Conservation (phyloP, 2,329 filamentous ascomycete species). For the Pestalotiopsis sp. region DNA sequence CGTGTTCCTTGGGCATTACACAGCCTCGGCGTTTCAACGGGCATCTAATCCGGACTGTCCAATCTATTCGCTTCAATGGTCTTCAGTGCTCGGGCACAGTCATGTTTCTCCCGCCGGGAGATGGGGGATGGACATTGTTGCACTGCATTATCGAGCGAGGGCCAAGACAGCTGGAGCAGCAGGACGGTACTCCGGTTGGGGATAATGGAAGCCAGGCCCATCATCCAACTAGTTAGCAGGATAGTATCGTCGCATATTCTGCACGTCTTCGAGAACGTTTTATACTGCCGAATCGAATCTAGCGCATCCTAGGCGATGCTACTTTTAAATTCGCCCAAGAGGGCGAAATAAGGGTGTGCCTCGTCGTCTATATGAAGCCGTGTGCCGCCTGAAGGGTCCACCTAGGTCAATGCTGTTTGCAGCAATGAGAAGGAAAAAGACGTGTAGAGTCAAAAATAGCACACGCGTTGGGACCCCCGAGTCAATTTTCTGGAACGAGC, state of each 20-base stretch:
- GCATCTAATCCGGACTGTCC: neutral
- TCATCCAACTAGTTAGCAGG: neutral
- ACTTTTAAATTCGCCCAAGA: neutral
- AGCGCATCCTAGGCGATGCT: constrained; percentile 7
- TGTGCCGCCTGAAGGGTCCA: neutral
- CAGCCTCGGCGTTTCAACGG: constrained; percentile 13
- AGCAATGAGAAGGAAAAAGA: neutral
- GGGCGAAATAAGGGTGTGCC: neutral
- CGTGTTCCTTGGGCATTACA: neutral
- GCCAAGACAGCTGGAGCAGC: neutral
- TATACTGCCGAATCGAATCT: constrained; percentile 6
- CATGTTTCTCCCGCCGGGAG: neutral
- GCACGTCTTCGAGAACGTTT: constrained; percentile 10
- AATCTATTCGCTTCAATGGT: constrained; percentile 5
- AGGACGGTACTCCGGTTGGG: neutral
- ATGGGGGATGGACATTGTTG: neutral
- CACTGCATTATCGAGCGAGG: neutral
- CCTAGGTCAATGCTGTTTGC: constrained; percentile 1
- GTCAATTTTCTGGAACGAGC: neutral
- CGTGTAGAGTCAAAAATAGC: constrained; percentile 5
- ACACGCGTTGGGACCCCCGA: neutral
- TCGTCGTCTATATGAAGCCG: constrained; percentile 10
- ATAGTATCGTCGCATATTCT: constrained; percentile 4
- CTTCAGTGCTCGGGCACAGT: neutral
- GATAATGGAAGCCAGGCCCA: neutral